Evolutionary conservation across 768 basidiomycete species (phyloP).

Genomic region (Neoboletus magnificus): DNA sequence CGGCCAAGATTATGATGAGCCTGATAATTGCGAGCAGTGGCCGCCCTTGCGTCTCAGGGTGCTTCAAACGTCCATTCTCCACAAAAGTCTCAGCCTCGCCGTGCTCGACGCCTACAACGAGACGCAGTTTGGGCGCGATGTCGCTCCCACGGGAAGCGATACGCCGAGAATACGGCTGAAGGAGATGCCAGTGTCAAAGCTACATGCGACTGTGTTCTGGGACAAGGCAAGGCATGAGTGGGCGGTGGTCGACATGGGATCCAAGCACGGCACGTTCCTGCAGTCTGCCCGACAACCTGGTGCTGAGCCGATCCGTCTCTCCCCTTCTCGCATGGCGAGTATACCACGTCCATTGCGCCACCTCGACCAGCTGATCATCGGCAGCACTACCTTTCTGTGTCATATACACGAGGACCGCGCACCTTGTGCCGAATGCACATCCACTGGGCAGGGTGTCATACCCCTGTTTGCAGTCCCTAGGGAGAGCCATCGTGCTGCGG

Average conservation of each 20-base stretch:
- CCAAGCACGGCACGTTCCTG: conserved; percentile 81
- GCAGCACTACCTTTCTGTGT: conserved; percentile 65
- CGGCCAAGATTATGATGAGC: conserved; percentile 35
- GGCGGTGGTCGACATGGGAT: conserved; percentile 82
- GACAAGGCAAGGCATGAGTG: conserved; percentile 56
- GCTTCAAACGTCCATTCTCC: conserved; percentile 42
- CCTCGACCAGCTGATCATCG: conserved; percentile 62
- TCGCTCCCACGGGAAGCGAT: conserved; percentile 44
- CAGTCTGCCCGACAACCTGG: conserved; percentile 18
- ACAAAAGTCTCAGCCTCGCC: conserved; percentile 49
- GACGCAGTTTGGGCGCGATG: conserved; percentile 73
- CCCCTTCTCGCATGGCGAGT: conserved; percentile 64
- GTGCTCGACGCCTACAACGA: conserved; percentile 62
- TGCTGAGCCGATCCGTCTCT: conserved; percentile 48
- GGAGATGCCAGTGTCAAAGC: conserved; percentile 81
- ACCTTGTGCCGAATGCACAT: conserved; percentile 63
- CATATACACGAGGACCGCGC: conserved; percentile 62
- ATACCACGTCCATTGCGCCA: conserved; percentile 61
- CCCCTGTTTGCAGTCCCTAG: conserved; percentile 43
- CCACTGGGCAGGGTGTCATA: conserved; percentile 51
- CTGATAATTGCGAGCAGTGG: conserved; percentile 49
- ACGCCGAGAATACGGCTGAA: conserved; percentile 70
- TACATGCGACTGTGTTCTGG: conserved; percentile 76
- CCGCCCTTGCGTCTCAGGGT: conserved; percentile 38
- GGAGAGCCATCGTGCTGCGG: conserved; percentile 12